Conservation (phyloP, 768 basidiomycete species). For the Boletus coccyginus region DNA sequence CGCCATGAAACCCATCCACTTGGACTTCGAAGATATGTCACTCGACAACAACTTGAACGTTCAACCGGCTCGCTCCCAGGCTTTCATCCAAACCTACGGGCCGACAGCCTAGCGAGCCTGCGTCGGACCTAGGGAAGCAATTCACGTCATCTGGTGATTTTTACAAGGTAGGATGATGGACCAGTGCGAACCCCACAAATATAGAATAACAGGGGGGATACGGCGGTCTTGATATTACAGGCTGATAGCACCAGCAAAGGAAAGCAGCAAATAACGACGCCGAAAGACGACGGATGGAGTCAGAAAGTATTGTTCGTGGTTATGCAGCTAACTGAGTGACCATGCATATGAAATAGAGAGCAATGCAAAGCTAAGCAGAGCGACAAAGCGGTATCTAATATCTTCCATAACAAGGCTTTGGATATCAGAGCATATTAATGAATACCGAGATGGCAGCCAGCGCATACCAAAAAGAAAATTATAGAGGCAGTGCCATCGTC, state of each 20-base stretch:
- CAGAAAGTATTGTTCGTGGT: slow-evolving; percentile 12
- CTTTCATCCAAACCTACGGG: not conserved
- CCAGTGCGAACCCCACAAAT: slow-evolving; percentile 15
- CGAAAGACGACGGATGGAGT: slow-evolving; percentile 1
- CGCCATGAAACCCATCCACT: not conserved
- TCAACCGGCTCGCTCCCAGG: slow-evolving; percentile 8
- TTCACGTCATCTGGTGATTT: slow-evolving; percentile 20
- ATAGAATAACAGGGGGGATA: slow-evolving; percentile 21
- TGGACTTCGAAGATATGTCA: slow-evolving; percentile 1
- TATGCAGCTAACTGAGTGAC: slow-evolving; percentile 9
- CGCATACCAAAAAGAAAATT: slow-evolving; percentile 21
- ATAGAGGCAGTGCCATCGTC: slow-evolving; percentile 55
- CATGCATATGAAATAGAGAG: slow-evolving; percentile 15
- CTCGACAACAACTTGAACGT: not conserved
- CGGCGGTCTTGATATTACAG: slow-evolving; percentile 25
- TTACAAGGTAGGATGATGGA: slow-evolving; percentile 17
- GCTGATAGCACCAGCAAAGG: slow-evolving; percentile 18
- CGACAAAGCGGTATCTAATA: slow-evolving; percentile 11
- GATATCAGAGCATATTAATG: slow-evolving; percentile 15
- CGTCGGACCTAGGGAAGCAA: not conserved
- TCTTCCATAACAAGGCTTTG: slow-evolving; percentile 7
- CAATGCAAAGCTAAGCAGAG: slow-evolving; percentile 10
- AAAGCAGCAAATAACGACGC: slow-evolving; percentile 11
- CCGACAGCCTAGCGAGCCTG: slow-evolving; percentile 5
- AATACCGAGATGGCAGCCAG: slow-evolving; percentile 21